Conservation (phyloP, 257 asterid species). For the Fraxinus anomala region DNA sequence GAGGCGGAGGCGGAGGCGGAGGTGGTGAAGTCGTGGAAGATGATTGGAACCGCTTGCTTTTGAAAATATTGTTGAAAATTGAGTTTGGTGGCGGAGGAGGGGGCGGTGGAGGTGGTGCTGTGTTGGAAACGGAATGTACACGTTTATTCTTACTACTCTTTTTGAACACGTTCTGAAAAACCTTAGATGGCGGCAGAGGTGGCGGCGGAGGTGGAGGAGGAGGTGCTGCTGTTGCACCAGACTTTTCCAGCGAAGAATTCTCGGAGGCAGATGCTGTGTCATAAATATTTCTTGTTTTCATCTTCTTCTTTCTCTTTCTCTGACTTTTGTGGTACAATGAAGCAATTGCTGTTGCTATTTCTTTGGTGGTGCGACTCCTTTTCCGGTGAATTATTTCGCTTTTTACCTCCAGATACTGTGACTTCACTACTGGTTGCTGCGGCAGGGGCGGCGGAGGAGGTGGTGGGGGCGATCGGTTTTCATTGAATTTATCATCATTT, state of each 20-base stretch:
- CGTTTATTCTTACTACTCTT: slow-evolving; percentile 66
- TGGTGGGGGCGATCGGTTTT: slow-evolving; percentile 32
- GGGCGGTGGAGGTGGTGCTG: slow-evolving; percentile 60
- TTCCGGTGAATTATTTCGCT: slow-evolving; percentile 38
- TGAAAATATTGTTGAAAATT: slow-evolving; percentile 62
- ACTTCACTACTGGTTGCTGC: neutral
- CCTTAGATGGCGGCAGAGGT: slow-evolving; percentile 61
- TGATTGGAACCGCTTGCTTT: slow-evolving; percentile 54
- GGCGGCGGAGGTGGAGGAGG: slow-evolving; percentile 66
- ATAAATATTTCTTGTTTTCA: slow-evolving; percentile 45
- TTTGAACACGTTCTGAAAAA: slow-evolving; percentile 64
- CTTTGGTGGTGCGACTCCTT: slow-evolving; percentile 68
- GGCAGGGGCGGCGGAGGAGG: slow-evolving; percentile 29
- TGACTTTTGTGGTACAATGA: slow-evolving; percentile 60
- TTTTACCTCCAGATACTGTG: slow-evolving; percentile 29
- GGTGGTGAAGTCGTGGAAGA: slow-evolving; percentile 43
- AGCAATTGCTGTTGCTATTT: slow-evolving; percentile 61
- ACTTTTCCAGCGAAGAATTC: slow-evolving; percentile 37
- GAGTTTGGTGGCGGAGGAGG: slow-evolving; percentile 75
- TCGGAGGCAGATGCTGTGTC: slow-evolving; percentile 42
- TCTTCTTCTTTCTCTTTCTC: slow-evolving; percentile 58
- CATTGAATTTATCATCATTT: slow-evolving; percentile 29
- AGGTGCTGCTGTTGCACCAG: slow-evolving; percentile 39
- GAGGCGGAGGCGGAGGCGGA: slow-evolving; percentile 60
- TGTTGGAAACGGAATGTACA: slow-evolving; percentile 55